A percentile compares a stretch with the other conserved stretches of the same genome.
phyloP scores from a whole-genome alignment of 2,329 filamentous ascomycete genomes.

The Alternaria burnsii region DNA sequence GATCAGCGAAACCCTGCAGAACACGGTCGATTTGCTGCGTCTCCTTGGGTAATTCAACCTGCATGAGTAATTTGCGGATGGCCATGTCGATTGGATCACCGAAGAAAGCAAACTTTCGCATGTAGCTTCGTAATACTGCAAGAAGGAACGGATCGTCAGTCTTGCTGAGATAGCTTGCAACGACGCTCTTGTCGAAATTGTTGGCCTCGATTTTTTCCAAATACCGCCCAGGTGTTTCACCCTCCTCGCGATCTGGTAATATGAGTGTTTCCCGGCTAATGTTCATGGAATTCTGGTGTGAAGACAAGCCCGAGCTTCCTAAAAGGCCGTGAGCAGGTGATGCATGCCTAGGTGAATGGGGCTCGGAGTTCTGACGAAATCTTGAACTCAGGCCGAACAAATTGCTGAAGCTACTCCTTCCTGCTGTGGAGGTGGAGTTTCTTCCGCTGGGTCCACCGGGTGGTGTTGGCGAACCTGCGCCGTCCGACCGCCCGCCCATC shows the following conservation, averaged over 20 bases:
- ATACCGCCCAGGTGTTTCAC: conserved; percentile 90
- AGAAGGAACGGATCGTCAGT: conserved; percentile 84
- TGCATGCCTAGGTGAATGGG: conserved; percentile 67
- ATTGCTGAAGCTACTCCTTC: conserved; percentile 91
- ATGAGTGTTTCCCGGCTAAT: conserved; percentile 73
- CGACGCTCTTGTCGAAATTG: conserved; percentile 78
- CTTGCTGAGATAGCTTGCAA: conserved; percentile 86
- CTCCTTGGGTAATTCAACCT: conserved; percentile 94
- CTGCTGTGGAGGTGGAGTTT: conserved; percentile 83
- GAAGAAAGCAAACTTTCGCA: conserved; percentile 94
- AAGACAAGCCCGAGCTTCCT: conserved; percentile 74
- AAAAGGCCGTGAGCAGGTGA: conserved; percentile 67
- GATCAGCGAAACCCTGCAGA: conserved; percentile 90
- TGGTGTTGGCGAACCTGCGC: conserved; percentile 70
- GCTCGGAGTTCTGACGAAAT: conserved; percentile 82
- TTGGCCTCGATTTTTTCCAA: conserved; percentile 82
- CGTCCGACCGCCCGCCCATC: conserved; percentile 74
- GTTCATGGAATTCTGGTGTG: conserved; percentile 85
- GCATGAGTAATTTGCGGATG: conserved; percentile 93
- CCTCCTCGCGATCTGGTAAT: conserved; percentile 81
- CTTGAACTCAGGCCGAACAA: conserved; percentile 78
- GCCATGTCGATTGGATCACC: conserved; percentile 98
- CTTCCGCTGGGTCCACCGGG: conserved; percentile 59
- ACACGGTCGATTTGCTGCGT: conserved; percentile 98
- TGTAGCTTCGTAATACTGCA: conserved; percentile 89